Evolutionary conservation across 345 rosid genomes (phyloP).

Genomic region (Brassica cretica): DNA sequence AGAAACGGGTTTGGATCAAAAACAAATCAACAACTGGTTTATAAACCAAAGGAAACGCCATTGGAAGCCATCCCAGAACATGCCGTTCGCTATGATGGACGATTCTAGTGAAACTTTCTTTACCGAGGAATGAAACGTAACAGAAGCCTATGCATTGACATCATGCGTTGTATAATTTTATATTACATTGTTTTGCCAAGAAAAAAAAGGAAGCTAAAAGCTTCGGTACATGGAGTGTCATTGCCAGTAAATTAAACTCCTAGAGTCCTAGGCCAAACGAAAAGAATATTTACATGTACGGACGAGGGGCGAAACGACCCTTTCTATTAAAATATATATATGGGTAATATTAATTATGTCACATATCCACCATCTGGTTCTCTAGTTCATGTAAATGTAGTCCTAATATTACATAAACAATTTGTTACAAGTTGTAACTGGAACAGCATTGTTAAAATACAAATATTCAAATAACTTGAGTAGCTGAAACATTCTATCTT

Average conservation of each 20-base stretch:
- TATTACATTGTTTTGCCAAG: constrained; percentile 6
- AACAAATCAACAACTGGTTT: constrained; percentile 87
- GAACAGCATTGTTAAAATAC: not conserved
- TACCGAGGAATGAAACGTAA: constrained; percentile 48
- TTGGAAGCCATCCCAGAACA: constrained; percentile 83
- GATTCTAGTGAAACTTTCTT: constrained; percentile 58
- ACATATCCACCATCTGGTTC: not conserved
- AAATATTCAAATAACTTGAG: not conserved
- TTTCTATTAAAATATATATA: not conserved
- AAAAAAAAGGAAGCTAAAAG: not conserved
- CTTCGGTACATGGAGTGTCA: not conserved
- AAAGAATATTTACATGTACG: not conserved
- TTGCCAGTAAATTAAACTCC: not conserved
- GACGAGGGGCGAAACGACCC: not conserved
- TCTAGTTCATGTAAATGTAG: not conserved
- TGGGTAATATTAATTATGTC: not conserved
- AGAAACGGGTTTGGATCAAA: constrained; percentile 77
- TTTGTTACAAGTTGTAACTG: not conserved
- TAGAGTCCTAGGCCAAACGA: not conserved
- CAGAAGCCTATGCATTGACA: not conserved
- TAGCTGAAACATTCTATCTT: not conserved
- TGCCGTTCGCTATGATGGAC: constrained; percentile 63
- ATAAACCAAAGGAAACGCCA: constrained; percentile 85
- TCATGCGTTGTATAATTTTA: constrained; percentile 10
- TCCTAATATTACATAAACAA: not conserved